Conservation (phyloP, 495 filamentous ascomycete species). For the Penicillium robsamsonii region DNA sequence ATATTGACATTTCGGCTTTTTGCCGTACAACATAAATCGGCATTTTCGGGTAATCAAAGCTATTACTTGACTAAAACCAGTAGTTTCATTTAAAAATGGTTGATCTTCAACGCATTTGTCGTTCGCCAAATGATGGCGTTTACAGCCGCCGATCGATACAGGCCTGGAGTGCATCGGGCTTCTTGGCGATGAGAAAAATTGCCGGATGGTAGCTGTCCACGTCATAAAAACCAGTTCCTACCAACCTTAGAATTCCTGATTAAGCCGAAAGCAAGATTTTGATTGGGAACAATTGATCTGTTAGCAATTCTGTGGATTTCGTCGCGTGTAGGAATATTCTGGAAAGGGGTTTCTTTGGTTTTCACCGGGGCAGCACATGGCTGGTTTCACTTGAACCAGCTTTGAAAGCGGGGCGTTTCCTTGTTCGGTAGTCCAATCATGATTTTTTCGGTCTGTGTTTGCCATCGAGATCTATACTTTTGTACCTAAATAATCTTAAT, state of each 20-base stretch:
- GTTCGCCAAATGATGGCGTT: not conserved
- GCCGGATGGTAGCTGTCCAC: too few species aligned
- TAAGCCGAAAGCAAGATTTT: not conserved
- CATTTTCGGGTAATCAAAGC: too few species aligned
- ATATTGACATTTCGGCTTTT: too few species aligned
- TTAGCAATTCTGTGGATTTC: not conserved
- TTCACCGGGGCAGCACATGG: constrained; percentile 1
- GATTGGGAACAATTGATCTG: not conserved
- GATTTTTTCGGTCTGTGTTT: not conserved
- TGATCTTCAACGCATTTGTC: not conserved
- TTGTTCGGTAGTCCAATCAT: not conserved
- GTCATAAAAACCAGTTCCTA: too few species aligned
- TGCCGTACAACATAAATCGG: too few species aligned
- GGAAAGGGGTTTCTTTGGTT: constrained; percentile 3
- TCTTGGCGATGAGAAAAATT: not conserved
- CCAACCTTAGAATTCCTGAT: too few species aligned
- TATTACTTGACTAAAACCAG: too few species aligned
- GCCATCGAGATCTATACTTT: not conserved
- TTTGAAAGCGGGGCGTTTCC: not conserved
- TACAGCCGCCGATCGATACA: not conserved
- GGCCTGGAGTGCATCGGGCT: not conserved
- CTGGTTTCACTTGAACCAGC: constrained; percentile 11
- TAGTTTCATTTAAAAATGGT: too few species aligned
- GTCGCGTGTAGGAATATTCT: not conserved
- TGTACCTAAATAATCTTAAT: too few species aligned